Evolutionary conservation across 139 green algal genomes (phyloP).

Genomic region (Coccomyxa sp.): DNA sequence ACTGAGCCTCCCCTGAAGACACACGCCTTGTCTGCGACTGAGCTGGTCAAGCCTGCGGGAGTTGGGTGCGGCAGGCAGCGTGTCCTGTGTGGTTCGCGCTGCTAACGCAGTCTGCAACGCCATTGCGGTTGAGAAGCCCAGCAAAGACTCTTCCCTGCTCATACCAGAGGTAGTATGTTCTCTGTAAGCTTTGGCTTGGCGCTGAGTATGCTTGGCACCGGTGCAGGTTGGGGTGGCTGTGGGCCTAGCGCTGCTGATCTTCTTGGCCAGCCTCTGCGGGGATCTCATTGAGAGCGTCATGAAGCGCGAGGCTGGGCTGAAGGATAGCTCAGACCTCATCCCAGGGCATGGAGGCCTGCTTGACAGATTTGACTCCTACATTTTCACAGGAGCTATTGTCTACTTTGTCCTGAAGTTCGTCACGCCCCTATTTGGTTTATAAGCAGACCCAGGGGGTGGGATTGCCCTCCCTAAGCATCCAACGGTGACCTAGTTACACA

Average conservation of each 20-base stretch:
- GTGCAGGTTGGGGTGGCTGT: constrained; percentile 10
- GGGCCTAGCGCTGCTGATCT: constrained; percentile 55
- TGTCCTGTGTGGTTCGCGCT: too few species aligned
- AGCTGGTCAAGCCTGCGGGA: too few species aligned
- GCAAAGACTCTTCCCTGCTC: too few species aligned
- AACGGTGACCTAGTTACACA: too few species aligned
- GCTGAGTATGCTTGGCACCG: background rate
- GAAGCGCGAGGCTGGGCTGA: constrained; percentile 95
- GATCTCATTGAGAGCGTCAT: constrained; percentile 98
- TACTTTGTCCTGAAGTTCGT: constrained; percentile 29
- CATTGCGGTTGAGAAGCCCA: too few species aligned
- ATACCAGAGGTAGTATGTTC: too few species aligned
- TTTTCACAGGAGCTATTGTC: constrained; percentile 83
- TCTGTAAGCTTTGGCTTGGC: too few species aligned
- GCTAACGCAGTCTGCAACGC: too few species aligned
- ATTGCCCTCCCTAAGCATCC: too few species aligned
- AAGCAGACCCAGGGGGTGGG: background rate
- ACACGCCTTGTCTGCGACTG: too few species aligned
- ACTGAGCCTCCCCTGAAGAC: too few species aligned
- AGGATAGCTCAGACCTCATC: constrained; percentile 93
- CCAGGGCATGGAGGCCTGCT: constrained; percentile 95
- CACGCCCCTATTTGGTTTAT: constrained; percentile 17
- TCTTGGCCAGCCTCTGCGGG: constrained; percentile 86
- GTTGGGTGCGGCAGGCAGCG: too few species aligned
- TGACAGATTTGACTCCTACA: constrained; percentile 94